These are phyloP conservation scores for Stenogyne calaminthoides DNA, from an alignment of 305 asterid species.

Conservation along the genomic window DNA sequence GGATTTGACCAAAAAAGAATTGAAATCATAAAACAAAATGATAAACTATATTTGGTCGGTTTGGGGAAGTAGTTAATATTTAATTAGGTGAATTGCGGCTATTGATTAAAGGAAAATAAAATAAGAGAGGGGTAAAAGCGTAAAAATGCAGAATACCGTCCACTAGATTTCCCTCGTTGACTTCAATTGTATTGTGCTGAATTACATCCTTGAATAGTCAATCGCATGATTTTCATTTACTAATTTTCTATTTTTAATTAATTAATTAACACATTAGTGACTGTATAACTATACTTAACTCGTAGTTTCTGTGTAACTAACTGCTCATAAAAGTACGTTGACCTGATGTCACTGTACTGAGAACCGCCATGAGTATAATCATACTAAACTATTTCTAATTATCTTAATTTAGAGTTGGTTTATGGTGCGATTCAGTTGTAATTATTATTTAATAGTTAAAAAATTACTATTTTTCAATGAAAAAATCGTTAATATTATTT, in stretches of 20 bases:
- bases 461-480: too few species aligned
- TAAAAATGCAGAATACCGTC: conserved; percentile 31
- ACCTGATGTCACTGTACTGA: too few species aligned
- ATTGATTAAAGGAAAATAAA: background rate
- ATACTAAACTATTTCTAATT: too few species aligned
- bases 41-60: conserved; percentile 36
- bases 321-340: conserved; percentile 1
- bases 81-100: conserved; percentile 31
- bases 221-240: conserved; percentile 27
- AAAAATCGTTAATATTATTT: too few species aligned
- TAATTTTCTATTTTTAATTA: background rate
- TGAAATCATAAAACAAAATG: too few species aligned
- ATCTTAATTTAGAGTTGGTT: too few species aligned
- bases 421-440: too few species aligned
- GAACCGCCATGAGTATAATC: conserved; percentile 4
- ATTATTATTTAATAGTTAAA: too few species aligned
- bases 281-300: background rate
- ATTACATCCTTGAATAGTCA: conserved; percentile 25
- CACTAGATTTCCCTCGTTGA: conserved; percentile 30
- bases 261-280: background rate
- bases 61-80: conserved; percentile 9
- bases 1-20: conserved; percentile 32
- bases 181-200: conserved; percentile 29
- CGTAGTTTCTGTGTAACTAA: conserved; percentile 20
- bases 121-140: conserved; percentile 7